Evolutionary conservation across 805 yeast genomes (phyloP), one percentile per base, ranked within the genome.

Genomic region (Teunomyces barrocoloradensis): DNA sequence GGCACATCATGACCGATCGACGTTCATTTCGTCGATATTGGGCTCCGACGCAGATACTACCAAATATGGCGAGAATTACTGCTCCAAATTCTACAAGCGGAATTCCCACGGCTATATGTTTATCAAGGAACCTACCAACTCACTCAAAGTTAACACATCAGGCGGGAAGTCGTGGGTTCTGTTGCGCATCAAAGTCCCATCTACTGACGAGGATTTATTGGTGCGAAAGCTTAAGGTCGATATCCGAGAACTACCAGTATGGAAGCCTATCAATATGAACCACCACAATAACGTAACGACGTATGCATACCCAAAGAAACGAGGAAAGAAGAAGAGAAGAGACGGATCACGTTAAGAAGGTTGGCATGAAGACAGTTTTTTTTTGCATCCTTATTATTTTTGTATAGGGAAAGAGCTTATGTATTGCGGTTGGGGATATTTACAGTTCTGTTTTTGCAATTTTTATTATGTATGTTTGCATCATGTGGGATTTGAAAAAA

Each of bases 21-120:
- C 28, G 20, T 37, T 37, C n/a, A 20, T 37, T n/a, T 12, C 40
- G 11, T 11, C 17, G 17, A 37, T 37, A 12, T 23, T 37, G 29
- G 40, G 18, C 40, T n/a, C 23, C 5, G 15, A 20, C 12, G 18
- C 40, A 25, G 40, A 21, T n/a, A 33, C 41, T 5, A 11, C 29
- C 20, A 48, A 50, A 27, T 56, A 55, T 39, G 43, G 48, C 20
- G 64, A 59, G 35, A 59, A 57, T 21, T 37, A 28, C 51, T 63
- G 70, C 47, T 61, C 68, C 13, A 67, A 69, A 5, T 67, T 66
- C 51, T 67, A 66, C 53, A 65, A 64, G 42, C 48, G 72, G 38
- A 66, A 66, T 37, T 41, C 47, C 12, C 63, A 61, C 37, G 69
- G 70, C 13, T 67, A 65, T 47, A 67, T 67, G 72, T 67, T 66